Evolutionary conservation across 1,139 yeast genomes (phyloP), one percentile per base, ranked within the genome.

Genomic region (Kodamaea fungicola): DNA sequence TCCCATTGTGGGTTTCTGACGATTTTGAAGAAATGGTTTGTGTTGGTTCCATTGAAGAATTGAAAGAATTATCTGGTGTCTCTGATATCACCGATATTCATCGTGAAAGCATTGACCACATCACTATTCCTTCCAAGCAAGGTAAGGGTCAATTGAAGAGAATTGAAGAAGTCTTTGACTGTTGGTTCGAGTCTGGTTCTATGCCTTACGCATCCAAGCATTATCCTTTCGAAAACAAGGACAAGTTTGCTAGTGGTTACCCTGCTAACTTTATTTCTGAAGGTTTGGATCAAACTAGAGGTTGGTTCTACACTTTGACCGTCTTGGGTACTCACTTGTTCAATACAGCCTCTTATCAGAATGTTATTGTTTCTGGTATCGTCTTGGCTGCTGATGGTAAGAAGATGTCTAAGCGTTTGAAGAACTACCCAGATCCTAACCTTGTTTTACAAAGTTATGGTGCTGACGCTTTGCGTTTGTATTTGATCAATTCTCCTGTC

Each of bases 141-240:
- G 97, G 98, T 50, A 90, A 88, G 61, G 97, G 97, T 50, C 68
- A 61, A 25, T 78, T 94, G 64, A 84, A 70, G 62, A 85, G 99
- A 74, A 76, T 92, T 45, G 97, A 92, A 61, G 98, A 92, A 67
- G 99, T 94, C 38, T 94, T 94, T 57, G 98, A 94, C 68, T 94
- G 99, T 74, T 94, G 99, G 99, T 94, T 92, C 58, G 98, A 94
- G 71, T 88, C 97, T 24, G 99, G 99, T 51, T 83, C 96, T 37
- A 94, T 94, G 99, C 98, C 99, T 45, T 94, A 85, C 52, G 97
- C 97, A 38, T 84, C 96, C 33, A 84, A 84, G 60, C 98, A 94
- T 64, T 94, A 90, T 59, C 99, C 99, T 51, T 92, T 92, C 62
- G 97, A 90, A 67, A 78, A 78, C 57, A 67, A 78, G 57, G 88